Conservation (phyloP, 2,329 filamentous ascomycete genomes). For the Talaromyces amestolkiae region DNA sequence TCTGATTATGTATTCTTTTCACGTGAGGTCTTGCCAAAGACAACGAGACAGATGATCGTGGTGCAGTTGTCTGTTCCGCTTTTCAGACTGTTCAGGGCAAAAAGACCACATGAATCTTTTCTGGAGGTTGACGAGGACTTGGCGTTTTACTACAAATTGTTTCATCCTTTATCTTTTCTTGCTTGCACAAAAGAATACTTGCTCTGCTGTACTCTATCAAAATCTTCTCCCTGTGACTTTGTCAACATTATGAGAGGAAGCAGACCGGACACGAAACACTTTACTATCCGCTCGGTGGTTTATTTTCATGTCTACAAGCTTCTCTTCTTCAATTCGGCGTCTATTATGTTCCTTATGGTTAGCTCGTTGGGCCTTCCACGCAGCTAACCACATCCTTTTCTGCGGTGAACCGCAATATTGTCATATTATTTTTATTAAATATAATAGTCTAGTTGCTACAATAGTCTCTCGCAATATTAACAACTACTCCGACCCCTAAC, state of each 20-base stretch:
- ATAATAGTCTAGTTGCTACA: neutral
- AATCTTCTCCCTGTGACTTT: constrained; percentile 3
- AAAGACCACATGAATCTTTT: constrained; percentile 5
- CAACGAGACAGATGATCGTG: constrained; percentile 17
- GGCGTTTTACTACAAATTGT: constrained; percentile 15
- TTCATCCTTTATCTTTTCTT: neutral
- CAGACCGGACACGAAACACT: neutral
- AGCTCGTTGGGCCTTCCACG: neutral
- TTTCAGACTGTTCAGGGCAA: neutral
- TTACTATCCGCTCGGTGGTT: neutral
- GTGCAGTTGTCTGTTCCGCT: neutral
- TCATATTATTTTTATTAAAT: constrained; percentile 7
- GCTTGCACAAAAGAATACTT: constrained; percentile 10
- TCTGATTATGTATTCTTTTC: constrained; percentile 12
- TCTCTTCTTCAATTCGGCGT: neutral
- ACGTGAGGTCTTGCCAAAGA: neutral
- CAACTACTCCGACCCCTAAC: neutral
- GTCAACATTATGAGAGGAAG: constrained; percentile 1
- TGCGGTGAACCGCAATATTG: neutral
- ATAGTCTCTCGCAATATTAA: neutral
- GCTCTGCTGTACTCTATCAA: constrained; percentile 18
- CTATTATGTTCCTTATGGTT: constrained; percentile 1
- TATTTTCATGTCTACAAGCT: neutral
- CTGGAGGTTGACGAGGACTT: constrained; percentile 6
- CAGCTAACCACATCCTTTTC: neutral